phyloP scores from a whole-genome alignment of 2,329 filamentous ascomycete species.

The Fusarium ramigenum region DNA sequence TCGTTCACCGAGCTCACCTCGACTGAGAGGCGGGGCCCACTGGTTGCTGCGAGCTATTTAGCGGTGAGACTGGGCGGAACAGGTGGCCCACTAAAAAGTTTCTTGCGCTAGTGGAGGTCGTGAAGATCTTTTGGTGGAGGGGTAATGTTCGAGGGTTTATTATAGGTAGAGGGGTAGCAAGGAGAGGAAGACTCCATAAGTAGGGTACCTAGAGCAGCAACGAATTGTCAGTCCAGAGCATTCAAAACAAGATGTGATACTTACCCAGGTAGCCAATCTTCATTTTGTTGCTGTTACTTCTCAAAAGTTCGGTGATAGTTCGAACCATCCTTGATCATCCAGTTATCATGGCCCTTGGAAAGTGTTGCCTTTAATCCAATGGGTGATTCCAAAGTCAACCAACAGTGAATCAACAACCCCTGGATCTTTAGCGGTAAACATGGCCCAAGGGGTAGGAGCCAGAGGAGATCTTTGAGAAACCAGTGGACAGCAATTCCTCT shows the following conservation, averaged over 20 bases:
- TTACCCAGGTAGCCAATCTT: background rate
- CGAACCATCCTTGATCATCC: background rate
- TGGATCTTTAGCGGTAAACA: constrained; percentile 14
- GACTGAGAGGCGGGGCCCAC: background rate
- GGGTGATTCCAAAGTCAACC: background rate
- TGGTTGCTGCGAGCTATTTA: constrained; percentile 8
- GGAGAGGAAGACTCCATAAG: background rate
- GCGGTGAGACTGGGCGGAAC: constrained; percentile 18
- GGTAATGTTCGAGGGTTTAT: background rate
- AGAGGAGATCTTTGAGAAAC: background rate
- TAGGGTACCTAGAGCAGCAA: background rate
- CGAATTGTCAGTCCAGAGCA: background rate
- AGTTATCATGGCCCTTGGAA: background rate
- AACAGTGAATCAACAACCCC: background rate
- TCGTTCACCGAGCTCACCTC: constrained; percentile 19
- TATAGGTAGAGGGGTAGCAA: background rate
- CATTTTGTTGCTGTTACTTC: background rate
- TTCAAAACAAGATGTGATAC: background rate
- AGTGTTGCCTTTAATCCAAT: background rate
- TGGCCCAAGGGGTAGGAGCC: background rate
- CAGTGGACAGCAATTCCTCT: background rate
- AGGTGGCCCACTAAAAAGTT: constrained; percentile 12
- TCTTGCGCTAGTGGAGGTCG: constrained; percentile 2
- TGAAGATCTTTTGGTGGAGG: constrained; percentile 1
- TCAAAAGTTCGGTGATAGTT: background rate